A percentile compares a stretch with the other conserved stretches of the same genome.
phyloP scores from a whole-genome alignment of 768 basidiomycete genomes.

The Agaricus blazei region DNA sequence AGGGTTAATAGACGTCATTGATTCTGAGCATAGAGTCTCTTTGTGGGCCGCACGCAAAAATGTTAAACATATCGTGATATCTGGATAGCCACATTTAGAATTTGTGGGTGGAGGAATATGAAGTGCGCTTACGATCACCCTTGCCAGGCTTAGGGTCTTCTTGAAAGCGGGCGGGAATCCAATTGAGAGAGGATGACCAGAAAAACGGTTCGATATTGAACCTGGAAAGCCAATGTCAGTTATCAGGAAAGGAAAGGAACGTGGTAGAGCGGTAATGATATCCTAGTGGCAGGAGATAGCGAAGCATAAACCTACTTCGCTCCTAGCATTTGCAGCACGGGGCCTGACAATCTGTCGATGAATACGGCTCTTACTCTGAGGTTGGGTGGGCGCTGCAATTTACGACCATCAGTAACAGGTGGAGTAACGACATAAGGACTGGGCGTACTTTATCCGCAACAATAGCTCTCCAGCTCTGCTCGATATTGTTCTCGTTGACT shows the following conservation, averaged over 20 bases:
- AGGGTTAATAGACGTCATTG: conserved; percentile 11
- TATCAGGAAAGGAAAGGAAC: background rate
- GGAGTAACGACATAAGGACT: background rate
- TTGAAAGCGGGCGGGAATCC: conserved; percentile 65
- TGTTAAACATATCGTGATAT: conserved; percentile 53
- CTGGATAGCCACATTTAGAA: conserved; percentile 22
- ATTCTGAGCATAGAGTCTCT: background rate
- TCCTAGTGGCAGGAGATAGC: background rate
- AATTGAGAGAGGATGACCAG: conserved; percentile 59
- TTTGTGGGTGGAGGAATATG: background rate
- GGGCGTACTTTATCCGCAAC: conserved; percentile 27
- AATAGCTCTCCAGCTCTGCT: conserved; percentile 35
- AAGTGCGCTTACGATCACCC: conserved; percentile 47
- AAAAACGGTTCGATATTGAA: conserved; percentile 64
- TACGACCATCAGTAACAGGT: background rate
- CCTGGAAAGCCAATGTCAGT: conserved; percentile 19
- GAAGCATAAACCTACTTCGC: conserved; percentile 32
- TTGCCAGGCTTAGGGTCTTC: conserved; percentile 33
- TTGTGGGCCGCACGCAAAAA: conserved; percentile 36
- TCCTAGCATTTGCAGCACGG: conserved; percentile 57
- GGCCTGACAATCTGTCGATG: conserved; percentile 46
- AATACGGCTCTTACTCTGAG: conserved; percentile 47
- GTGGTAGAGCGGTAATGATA: too few species aligned
- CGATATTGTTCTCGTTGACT: conserved; percentile 18
- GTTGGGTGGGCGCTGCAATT: conserved; percentile 24